These are phyloP conservation scores for Talaromyces funiculosus DNA, from an alignment of 2,329 filamentous ascomycete species.

Conservation along the genomic window DNA sequence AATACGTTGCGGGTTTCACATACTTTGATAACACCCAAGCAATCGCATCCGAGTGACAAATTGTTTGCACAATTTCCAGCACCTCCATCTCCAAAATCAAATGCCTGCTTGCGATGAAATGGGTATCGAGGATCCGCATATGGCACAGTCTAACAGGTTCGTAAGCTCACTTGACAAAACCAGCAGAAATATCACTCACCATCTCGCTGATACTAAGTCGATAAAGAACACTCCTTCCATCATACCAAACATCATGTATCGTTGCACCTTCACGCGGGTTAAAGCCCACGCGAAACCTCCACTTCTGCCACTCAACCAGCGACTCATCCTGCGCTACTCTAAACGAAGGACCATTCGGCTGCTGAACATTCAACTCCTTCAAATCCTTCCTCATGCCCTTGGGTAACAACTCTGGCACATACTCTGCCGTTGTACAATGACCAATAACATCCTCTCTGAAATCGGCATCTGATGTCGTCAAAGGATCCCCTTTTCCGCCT, in stretches of 20 bases:
- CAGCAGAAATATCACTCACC: background rate
- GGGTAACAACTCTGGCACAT: constrained; percentile 46
- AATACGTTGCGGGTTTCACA: background rate
- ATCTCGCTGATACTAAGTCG: constrained; percentile 62
- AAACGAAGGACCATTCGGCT: constrained; percentile 61
- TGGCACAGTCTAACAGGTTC: constrained; percentile 24
- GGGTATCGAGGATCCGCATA: constrained; percentile 59
- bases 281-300: constrained; percentile 62
- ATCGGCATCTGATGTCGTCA: constrained; percentile 32
- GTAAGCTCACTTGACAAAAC: background rate
- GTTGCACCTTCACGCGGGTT: constrained; percentile 63
- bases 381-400: constrained; percentile 45
- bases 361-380: constrained; percentile 61
- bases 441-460: constrained; percentile 45
- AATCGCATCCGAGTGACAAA: constrained; percentile 63
- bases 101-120: constrained; percentile 62
- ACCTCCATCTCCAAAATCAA: constrained; percentile 63
- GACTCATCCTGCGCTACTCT: constrained; percentile 49
- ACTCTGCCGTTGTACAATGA: constrained; percentile 50
- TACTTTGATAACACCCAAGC: constrained; percentile 56
- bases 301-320: constrained; percentile 57
- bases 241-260: constrained; percentile 62
- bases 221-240: constrained; percentile 59
- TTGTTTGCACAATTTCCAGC: constrained; percentile 60
- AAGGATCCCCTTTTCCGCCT: constrained; percentile 45